phyloP scores from a whole-genome alignment of 805 yeast species.

The Zygosaccharomyces bisporus region DNA sequence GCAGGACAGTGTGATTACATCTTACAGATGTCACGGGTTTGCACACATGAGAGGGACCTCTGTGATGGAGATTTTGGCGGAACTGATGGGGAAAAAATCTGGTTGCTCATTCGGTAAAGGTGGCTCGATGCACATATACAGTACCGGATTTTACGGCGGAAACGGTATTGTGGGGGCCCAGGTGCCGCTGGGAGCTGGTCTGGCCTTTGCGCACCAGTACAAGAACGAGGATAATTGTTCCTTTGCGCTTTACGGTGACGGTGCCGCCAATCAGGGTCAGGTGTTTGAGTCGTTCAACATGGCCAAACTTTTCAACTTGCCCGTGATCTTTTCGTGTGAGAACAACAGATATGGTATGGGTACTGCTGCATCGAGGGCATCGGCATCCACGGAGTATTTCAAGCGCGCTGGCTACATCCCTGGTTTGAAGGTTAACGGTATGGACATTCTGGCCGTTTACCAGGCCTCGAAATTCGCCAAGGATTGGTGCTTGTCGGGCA shows the following conservation, averaged over 20 bases:
- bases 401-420: slow-evolving; percentile 99
- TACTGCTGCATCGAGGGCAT: slow-evolving; percentile 94
- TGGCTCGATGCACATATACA: slow-evolving; percentile 99
- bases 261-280: slow-evolving; percentile 99
- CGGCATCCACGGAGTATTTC: slow-evolving; percentile 94
- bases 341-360: slow-evolving; percentile 99
- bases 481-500: slow-evolving; percentile 90
- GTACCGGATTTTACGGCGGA: slow-evolving; percentile 96
- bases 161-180: slow-evolving; percentile 99
- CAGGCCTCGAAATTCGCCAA: slow-evolving; percentile 96
- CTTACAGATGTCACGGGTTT: slow-evolving; percentile 99
- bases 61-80: slow-evolving; percentile 86
- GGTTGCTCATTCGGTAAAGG: slow-evolving; percentile 98
- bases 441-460: slow-evolving; percentile 94
- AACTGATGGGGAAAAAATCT: slow-evolving; percentile 91
- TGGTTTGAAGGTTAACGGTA: slow-evolving; percentile 97
- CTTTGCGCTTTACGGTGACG: slow-evolving; percentile 94
- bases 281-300: slow-evolving; percentile 96
- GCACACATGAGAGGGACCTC: slow-evolving; percentile 95
- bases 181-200: slow-evolving; percentile 96
- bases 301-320: slow-evolving; percentile 98
- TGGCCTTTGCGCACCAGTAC: slow-evolving; percentile 98
- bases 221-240: slow-evolving; percentile 74
- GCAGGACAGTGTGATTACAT: slow-evolving; percentile 87
- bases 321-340: slow-evolving; percentile 93